Conservation (phyloP, 2,329 filamentous ascomycete genomes). For the Apiospora pterosperma region DNA sequence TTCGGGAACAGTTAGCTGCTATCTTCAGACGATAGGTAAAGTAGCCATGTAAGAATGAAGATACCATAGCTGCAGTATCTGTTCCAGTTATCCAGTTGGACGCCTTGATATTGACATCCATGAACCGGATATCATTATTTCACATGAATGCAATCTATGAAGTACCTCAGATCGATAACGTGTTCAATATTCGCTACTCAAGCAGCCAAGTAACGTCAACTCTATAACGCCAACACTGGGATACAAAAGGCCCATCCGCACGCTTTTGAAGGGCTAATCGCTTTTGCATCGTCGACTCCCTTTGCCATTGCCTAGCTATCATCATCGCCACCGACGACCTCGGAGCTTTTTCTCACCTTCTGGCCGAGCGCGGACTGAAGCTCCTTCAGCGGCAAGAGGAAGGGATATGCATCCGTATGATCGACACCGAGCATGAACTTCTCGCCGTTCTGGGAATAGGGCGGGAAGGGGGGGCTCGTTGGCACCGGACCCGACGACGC, state of each 20-base stretch:
- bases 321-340: neutral
- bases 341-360: neutral
- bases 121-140: neutral
- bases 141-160: neutral
- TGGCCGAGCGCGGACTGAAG: neutral
- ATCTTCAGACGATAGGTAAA: no score
- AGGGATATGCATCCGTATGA: neutral
- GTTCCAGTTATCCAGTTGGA: neutral
- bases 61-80: no score
- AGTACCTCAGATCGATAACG: neutral
- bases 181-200: neutral
- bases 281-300: neutral
- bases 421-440: slow-evolving; percentile 1
- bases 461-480: neutral
- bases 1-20: no score
- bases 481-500: neutral
- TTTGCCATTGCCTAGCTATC: neutral
- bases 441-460: neutral
- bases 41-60: no score
- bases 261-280: neutral
- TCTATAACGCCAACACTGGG: neutral
- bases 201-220: neutral
- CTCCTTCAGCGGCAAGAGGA: neutral
- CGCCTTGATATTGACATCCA: neutral
- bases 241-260: neutral